Percentiles rank a stretch among this genome's conserved stretches.
Conservation (phyloP, 1,284 basidiomycete genomes). For the Apiotrichum montevideense region DNA sequence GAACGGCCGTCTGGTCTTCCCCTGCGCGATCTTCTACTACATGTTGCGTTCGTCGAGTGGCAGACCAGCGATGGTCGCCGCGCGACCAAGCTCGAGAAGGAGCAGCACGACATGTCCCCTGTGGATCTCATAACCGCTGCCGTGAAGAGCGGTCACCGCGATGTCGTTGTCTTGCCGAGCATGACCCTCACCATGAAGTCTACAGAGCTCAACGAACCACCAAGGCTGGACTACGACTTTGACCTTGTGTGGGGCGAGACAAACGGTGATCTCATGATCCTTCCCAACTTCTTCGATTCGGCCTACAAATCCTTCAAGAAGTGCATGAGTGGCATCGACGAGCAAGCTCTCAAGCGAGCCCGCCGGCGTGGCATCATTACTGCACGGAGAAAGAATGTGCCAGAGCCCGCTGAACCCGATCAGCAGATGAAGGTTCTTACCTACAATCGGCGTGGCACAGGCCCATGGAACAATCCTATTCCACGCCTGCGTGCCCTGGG, state of each 20-base stretch:
- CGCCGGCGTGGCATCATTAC: constrained; percentile 24
- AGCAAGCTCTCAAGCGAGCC: constrained; percentile 29
- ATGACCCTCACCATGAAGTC: constrained; percentile 41
- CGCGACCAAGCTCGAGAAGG: constrained; percentile 21
- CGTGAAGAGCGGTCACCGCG: constrained; percentile 19
- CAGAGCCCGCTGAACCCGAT: neutral
- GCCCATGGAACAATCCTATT: constrained; percentile 25
- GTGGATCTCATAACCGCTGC: constrained; percentile 28
- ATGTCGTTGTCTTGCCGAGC: constrained; percentile 32
- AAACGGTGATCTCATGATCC: constrained; percentile 37
- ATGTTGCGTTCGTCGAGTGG: constrained; percentile 29
- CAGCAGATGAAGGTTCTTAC: neutral
- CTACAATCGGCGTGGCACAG: constrained; percentile 18
- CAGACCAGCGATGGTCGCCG: constrained; percentile 29
- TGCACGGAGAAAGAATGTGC: neutral
- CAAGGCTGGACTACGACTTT: constrained; percentile 37
- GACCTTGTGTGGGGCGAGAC: constrained; percentile 37
- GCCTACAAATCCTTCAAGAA: constrained; percentile 31
- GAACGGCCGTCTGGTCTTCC: constrained; percentile 17
- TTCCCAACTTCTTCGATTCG: constrained; percentile 38
- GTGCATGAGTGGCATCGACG: constrained; percentile 33
- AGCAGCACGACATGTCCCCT: constrained; percentile 20
- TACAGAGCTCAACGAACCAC: constrained; percentile 23
- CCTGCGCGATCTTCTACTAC: constrained; percentile 27
- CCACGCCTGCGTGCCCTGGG: constrained; percentile 73